Evolutionary conservation across 2,329 filamentous ascomycete species (phyloP).

Genomic region (Phyllosticta citrichinensis): DNA sequence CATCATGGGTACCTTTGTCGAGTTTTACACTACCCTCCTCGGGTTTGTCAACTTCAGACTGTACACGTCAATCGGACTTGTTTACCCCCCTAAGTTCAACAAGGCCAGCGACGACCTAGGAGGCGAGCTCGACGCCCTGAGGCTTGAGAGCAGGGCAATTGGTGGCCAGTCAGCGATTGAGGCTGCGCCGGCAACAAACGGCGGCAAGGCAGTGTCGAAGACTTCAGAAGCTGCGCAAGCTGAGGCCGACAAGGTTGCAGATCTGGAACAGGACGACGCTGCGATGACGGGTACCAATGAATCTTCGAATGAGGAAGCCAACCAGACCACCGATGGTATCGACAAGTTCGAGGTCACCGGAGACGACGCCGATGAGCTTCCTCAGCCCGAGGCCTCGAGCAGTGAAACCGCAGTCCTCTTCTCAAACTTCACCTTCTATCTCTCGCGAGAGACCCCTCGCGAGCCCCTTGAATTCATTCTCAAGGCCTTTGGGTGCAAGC

Average conservation of each 20-base stretch:
- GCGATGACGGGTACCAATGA: slow-evolving; percentile 28
- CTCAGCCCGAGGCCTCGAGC: slow-evolving; percentile 61
- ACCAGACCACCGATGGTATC: slow-evolving; percentile 41
- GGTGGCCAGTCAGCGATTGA: slow-evolving; percentile 21
- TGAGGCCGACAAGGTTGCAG: slow-evolving; percentile 36
- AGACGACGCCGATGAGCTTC: slow-evolving; percentile 73
- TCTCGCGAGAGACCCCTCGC: slow-evolving; percentile 87
- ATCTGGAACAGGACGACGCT: slow-evolving; percentile 17
- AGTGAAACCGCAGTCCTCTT: slow-evolving; percentile 68
- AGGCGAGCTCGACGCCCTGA: slow-evolving; percentile 84
- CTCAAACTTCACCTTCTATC: slow-evolving; percentile 78
- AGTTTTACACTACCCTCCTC: slow-evolving; percentile 95
- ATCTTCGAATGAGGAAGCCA: slow-evolving; percentile 24
- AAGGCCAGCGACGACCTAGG: slow-evolving; percentile 75
- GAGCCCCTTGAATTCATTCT: slow-evolving; percentile 88
- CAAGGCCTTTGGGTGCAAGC: slow-evolving; percentile 88
- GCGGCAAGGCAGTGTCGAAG: slow-evolving; percentile 13
- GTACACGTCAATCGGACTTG: slow-evolving; percentile 81
- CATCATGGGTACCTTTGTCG: slow-evolving; percentile 98
- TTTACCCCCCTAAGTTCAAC: slow-evolving; percentile 95
- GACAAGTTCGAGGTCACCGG: slow-evolving; percentile 87
- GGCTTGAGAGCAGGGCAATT: slow-evolving; percentile 65
- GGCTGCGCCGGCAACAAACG: slow-evolving; percentile 15
- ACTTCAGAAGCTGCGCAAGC: slow-evolving; percentile 37
- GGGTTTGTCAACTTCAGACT: slow-evolving; percentile 94